Base-by-base conservation (phyloP, 1,284 basidiomycete genomes). In the Neolentinus lepideus region DNA sequence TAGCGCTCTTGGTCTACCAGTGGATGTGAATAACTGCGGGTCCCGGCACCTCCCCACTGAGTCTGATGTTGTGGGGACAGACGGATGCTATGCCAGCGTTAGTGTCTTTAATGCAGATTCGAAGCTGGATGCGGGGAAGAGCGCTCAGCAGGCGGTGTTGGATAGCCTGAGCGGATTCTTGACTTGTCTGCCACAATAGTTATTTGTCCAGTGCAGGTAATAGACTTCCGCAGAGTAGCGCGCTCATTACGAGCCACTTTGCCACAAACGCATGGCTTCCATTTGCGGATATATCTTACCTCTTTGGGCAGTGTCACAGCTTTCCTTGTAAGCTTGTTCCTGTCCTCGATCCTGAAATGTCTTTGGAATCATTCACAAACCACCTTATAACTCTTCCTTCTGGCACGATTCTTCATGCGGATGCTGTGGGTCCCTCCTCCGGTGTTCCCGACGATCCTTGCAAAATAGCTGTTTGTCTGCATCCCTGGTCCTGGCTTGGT, bases 401-500 rank as follows among this genome's bases (percentile, higher is more conserved):
- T 29, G 21, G 47, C 8, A 16, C 22, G 4, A n/a, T n/a, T 16
- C 22, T 50, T 8, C 14, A 50, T 14, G 47, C 24, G 8, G 47
- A 50, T 22, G 16, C 22, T 22, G 14, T n/a, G 8, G 6, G 12
- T 26, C 47, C 47, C 27, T 9, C 47, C 25, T 12, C 3, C 12
- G 27, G 9, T 29, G 24, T 6, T 14, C 9, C 6, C 22, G 47
- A 51, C n/a, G 48, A 21, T 16, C 29, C 29, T 21, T 6, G 11
- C 27, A 24, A 29, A 12, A 66, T 85, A 4, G 88, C 83, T 0
- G 68, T 91, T 10, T 83, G 83, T 59, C 70, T 88, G 14, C 88
- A 91, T 63, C 89, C 89, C 11, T 91, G 88, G 88, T 84, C 85
- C 16, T 83, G 87, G 77, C 74, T 91, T 0, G 88, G 89, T 3